Evolutionary conservation across 352 stramenopile species (phyloP), one percentile per base, ranked within the genome.

Genomic region (Pythium sukuiense): DNA sequence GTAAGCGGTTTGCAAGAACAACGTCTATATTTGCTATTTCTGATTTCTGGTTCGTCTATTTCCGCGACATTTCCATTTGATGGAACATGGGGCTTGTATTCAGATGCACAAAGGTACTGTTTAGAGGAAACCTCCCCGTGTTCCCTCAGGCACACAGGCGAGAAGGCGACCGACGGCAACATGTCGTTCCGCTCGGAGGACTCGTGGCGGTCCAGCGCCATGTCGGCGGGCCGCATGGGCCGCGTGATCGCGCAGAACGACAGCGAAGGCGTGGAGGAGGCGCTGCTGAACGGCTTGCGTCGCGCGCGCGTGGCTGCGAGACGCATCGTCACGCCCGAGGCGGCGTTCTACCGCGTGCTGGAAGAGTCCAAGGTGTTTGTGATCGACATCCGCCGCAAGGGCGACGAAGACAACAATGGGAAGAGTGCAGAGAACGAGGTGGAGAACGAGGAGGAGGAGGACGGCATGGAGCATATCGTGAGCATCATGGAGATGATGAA

Each of bases 271-370:
- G 67, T 61, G 16, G 67, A 74, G 30, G 67, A 74, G 39, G 33
- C 57, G 24, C 41, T 67, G 35, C 45, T 59, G 37, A 50, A 63
- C 16, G 62, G 67, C 37, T 35, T 69, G 11, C 67, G 58, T 20
- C 54, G 60, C 6, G 66, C 57, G 48, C 66, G 48, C 6, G 27
- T 57, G 20, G 46, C 55, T 1, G 43, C 57, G 27, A 18, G 43
- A 2, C 24, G 52, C 16, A 68, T 90, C 16, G 64, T 88, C 24
- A 56, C 56, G 13, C 58, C 63, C 1, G 83, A 92, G 55, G 56
- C 52, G 6, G 74, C 77, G 29, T 92, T 89, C 75, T 92, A 92
- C 55, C 83, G 83, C 45, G 81, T 92, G 37, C 52, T 89, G 54
- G 61, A 80, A 46, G 83, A 92, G 58, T 72, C 78, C 53, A 88